These are phyloP conservation scores for Vigna unguiculata DNA, from an alignment of 306 rosid species.

Conservation along the genomic window DNA sequence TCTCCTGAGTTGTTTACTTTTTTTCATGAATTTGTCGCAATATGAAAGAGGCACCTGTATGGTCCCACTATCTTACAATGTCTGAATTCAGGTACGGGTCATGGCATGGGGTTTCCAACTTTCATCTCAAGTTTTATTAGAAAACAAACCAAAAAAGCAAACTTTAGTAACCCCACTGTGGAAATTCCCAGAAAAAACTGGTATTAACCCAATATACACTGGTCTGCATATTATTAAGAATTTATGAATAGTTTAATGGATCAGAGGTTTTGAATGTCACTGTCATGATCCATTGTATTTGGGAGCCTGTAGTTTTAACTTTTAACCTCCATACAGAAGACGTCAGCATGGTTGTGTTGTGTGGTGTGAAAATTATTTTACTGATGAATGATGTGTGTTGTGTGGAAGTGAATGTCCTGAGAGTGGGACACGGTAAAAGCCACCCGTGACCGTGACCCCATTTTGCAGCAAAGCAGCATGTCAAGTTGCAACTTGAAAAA, in stretches of 20 bases:
- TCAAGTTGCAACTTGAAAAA: conserved; percentile 8
- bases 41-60: not conserved
- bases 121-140: not conserved
- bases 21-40: not conserved
- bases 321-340: not conserved
- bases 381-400: not conserved
- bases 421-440: conserved; percentile 33
- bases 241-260: too few species aligned
- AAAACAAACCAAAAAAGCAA: not conserved
- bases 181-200: not conserved
- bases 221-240: too few species aligned
- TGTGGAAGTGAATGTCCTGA: not conserved
- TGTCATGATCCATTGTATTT: not conserved
- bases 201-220: not conserved
- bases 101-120: conserved; percentile 30
- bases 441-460: conserved; percentile 48
- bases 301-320: conserved; percentile 4
- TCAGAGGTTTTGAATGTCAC: not conserved
- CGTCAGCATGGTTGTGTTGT: not conserved
- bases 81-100: not conserved
- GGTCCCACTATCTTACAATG: conserved; percentile 7
- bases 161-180: not conserved
- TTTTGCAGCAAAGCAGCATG: conserved; percentile 14
- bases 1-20: not conserved
- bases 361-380: conserved; percentile 1